Conservation (phyloP, 2,329 filamentous ascomycete species). For the Claviceps africana region DNA sequence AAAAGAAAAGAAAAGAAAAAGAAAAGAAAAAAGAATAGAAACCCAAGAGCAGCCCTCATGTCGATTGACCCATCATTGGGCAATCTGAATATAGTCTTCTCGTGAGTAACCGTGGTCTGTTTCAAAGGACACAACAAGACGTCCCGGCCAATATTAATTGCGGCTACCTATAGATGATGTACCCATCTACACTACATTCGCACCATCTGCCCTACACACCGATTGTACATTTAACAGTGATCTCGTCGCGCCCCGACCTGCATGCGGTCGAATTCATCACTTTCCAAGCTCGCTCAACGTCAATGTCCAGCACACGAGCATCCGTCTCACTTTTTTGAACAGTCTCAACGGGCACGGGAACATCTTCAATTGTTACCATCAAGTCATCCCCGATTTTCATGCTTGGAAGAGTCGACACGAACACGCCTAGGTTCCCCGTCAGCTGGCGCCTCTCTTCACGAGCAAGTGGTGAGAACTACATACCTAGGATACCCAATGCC, state of each 20-base stretch:
- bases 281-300: slow-evolving; percentile 64
- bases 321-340: slow-evolving; percentile 44
- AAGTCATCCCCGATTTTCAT: slow-evolving; percentile 51
- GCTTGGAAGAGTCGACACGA: slow-evolving; percentile 53
- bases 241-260: not conserved
- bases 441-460: not conserved
- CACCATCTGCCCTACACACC: not conserved
- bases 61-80: no score
- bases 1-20: not conserved
- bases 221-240: not conserved
- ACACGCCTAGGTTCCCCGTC: slow-evolving; percentile 40
- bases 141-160: not conserved
- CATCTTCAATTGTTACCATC: slow-evolving; percentile 60
- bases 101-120: no score
- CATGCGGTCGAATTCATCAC: slow-evolving; percentile 39
- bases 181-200: not conserved
- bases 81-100: no score
- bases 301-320: slow-evolving; percentile 55
- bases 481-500: slow-evolving; percentile 61
- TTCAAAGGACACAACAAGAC: not conserved
- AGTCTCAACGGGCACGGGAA: slow-evolving; percentile 51
- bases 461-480: slow-evolving; percentile 10
- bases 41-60: no score
- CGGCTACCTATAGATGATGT: not conserved
- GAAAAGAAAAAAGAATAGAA: not conserved